Evolutionary conservation across 495 filamentous ascomycete genomes (phyloP), one percentile per base, ranked within the genome.

Genomic region (Aspergillus leporis): DNA sequence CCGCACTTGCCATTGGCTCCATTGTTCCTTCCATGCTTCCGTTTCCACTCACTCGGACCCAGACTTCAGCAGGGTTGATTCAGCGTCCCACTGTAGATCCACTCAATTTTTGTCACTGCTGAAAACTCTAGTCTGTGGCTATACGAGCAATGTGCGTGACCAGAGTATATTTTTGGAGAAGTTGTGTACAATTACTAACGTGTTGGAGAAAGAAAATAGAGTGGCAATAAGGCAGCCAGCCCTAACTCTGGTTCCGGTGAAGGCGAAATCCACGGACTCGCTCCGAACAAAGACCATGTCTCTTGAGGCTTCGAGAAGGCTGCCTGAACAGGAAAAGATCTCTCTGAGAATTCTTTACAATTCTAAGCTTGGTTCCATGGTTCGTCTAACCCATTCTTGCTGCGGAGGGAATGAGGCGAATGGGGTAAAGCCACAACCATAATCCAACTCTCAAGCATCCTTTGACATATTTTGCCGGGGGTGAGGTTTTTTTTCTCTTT

Each of bases 161-260:
- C 3, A 14, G 4, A 36, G 10, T 8, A 9, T 5, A 2, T 36
- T 8, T 10, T 2, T 9, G 4, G 8, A 36, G 13, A 14, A 10
- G 13, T 6, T 3, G 3, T 28, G 25, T 28, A 28, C 3, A 28
- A 3, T 28, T 3, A 28, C 25, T 28, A 28, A 28, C 25, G 6
- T n/a, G 6, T 28, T 28, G 25, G 6, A 28, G 25, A 28, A 6
- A n/a, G 3, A 28, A 6, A 28, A 6, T 3, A 6, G 25, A 6
- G 38, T 41, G 38, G 38, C 38, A 41, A 41, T 41, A 41, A 7
- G 2, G 5, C 5, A 4, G 21, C 4, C 5, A 53, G 19, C 51
- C 46, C 40, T 40, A 50, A 59, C 23, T 49, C 36, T 56, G 61
- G 56, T 56, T 56, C 61, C 52, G 41, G 28, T 43, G 47, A 62